Base-by-base conservation (phyloP, 495 filamentous ascomycete genomes). In the Podospora anserina region DNA sequence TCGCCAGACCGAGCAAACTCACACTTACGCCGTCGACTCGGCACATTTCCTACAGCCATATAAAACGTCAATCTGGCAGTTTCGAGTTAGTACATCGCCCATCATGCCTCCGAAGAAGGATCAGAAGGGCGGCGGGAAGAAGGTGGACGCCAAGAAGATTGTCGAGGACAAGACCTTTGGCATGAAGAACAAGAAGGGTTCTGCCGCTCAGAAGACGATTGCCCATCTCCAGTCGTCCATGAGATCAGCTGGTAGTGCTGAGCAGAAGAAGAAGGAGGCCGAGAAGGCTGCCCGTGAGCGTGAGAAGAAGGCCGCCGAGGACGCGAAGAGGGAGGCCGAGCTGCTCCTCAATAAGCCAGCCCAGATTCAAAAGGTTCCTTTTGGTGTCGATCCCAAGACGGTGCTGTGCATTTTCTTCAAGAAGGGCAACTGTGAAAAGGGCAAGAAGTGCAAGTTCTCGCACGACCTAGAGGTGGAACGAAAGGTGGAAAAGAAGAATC, bases 181-280 rank as follows among this genome's bases (percentile, higher is more conserved):
- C 72, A 96, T 99, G 94, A 99, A 99, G 84, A 99, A 99, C 77
- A 98, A 99, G 88, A 97, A 97, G 88, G 95, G 95, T 70, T 88
- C 87, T 63, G 89, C 86, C 60, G 93, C 92, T 68, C 92, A 97
- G 83, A 95, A 89, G 76, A 87, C 91, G 68, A 98, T 99, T 68
- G 90, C 90, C 66, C 89, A 91, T 72, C 82, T 99, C 69, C 80
- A 90, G 72, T 85, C 88, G 53, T 89, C 92, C 75, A 87, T 87
- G 63, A 85, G 88, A 66, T 82, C 86, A 60, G 88, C 88, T 76
- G 91, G 93, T 64, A 89, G 84, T 18, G 87, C 91, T 59, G 93
- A 96, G 67, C 88, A 93, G 78, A 99, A 97, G 83, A 82, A 82
- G 67, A 96, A 92, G 80, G 91, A 90, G 28, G 95, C 94, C 32